A percentile compares a stretch with the other conserved stretches of the same genome.
Evolutionary conservation across 2,329 filamentous ascomycete genomes (phyloP).

Genomic region (Ophiostoma angusticollis): DNA sequence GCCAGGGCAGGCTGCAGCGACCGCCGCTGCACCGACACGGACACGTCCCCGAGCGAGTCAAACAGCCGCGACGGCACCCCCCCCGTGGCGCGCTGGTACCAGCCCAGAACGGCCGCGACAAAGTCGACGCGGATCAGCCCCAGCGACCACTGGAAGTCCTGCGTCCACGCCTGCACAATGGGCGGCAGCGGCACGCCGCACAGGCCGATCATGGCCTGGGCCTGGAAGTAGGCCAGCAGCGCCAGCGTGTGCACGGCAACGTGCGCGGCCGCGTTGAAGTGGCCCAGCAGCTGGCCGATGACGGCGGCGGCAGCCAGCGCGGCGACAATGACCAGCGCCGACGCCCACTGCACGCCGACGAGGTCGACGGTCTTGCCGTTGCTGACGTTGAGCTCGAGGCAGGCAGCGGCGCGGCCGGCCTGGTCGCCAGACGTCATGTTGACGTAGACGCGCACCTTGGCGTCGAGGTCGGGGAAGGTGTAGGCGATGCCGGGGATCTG

Average conservation of each 20-base stretch:
- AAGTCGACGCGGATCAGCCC: conserved; percentile 71
- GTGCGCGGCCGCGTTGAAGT: conserved; percentile 77
- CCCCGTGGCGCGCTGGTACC: conserved; percentile 79
- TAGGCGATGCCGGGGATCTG: conserved; percentile 68
- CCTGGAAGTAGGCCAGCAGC: conserved; percentile 77
- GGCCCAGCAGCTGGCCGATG: conserved; percentile 68
- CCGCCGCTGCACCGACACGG: conserved; percentile 58
- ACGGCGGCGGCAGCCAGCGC: conserved; percentile 65
- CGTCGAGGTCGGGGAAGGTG: conserved; percentile 71
- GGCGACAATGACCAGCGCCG: conserved; percentile 64
- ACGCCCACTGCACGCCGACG: conserved; percentile 65
- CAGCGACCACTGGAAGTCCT: conserved; percentile 90
- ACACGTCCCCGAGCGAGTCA: conserved; percentile 54
- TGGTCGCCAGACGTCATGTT: conserved; percentile 40
- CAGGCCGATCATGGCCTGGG: conserved; percentile 72
- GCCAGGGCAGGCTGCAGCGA: conserved; percentile 25
- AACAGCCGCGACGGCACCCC: conserved; percentile 64
- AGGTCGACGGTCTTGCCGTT: conserved; percentile 79
- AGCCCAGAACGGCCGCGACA: conserved; percentile 67
- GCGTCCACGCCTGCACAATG: conserved; percentile 73
- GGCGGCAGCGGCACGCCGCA: conserved; percentile 62
- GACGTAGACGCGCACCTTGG: conserved; percentile 61
- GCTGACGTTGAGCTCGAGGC: conserved; percentile 66
- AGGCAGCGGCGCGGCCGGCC: conserved; percentile 50
- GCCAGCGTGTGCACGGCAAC: conserved; percentile 75